Conservation (phyloP, 257 asterid species). For the Solanum ahanhuiri region DNA sequence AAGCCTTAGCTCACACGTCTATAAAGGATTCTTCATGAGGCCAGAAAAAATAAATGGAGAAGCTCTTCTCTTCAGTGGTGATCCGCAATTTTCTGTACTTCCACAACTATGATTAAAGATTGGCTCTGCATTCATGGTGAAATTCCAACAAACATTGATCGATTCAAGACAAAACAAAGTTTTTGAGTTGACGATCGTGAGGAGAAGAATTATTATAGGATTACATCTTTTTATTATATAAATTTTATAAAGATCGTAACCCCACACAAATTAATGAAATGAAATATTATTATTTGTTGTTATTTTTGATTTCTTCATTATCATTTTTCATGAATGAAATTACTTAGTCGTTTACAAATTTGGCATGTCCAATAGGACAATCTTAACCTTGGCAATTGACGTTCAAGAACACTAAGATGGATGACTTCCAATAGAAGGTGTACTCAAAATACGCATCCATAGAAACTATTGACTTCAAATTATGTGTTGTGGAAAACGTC, state of each 20-base stretch:
- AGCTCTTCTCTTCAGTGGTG: background rate
- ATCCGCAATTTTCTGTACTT: background rate
- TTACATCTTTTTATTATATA: no score
- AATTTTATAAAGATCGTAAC: no score
- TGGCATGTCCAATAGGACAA: no score
- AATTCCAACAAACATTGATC: background rate
- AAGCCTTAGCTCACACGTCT: background rate
- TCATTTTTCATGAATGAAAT: no score
- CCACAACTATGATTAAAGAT: background rate
- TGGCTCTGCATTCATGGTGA: background rate
- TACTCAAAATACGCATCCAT: no score
- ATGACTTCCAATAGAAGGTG: no score
- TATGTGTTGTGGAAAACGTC: no score
- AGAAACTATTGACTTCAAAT: no score
- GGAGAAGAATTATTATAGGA: background rate
- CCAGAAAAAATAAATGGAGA: background rate
- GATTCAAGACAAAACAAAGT: background rate
- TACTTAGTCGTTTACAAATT: background rate
- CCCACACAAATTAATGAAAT: background rate
- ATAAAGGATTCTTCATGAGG: background rate
- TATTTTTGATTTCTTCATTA: background rate
- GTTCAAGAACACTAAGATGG: no score
- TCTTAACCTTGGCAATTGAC: no score
- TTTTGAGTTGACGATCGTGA: no score
- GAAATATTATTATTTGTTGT: no score